Conservation (phyloP, 768 basidiomycete species). For the Leucogyrophana mollusca region DNA sequence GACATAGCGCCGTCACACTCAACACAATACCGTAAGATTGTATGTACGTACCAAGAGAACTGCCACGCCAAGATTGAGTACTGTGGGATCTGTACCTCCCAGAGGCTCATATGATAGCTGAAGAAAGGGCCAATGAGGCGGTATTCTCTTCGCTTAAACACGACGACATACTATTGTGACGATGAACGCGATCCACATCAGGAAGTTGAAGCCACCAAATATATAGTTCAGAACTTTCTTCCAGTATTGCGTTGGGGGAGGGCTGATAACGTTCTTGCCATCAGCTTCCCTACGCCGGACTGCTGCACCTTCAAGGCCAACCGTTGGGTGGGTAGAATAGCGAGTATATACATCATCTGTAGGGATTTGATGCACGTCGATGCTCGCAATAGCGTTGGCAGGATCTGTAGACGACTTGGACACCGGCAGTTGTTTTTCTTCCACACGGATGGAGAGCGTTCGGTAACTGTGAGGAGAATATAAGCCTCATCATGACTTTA, state of each 20-base stretch:
- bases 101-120: slow-evolving; percentile 54
- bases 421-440: slow-evolving; percentile 20
- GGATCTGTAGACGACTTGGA: slow-evolving; percentile 27
- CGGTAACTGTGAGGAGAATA: slow-evolving; percentile 30
- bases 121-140: slow-evolving; percentile 11
- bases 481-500: not conserved
- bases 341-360: slow-evolving; percentile 42
- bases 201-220: slow-evolving; percentile 57
- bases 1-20: not conserved
- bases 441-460: slow-evolving; percentile 45
- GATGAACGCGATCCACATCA: slow-evolving; percentile 56
- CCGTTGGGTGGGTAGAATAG: slow-evolving; percentile 39
- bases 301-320: slow-evolving; percentile 48
- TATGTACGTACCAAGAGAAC: slow-evolving; percentile 42
- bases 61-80: slow-evolving; percentile 51
- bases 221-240: slow-evolving; percentile 52
- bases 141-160: too few species aligned
- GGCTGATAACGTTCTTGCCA: slow-evolving; percentile 49
- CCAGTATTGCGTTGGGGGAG: slow-evolving; percentile 46
- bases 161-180: slow-evolving; percentile 37
- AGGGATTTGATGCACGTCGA: slow-evolving; percentile 48
- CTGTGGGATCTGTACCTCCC: slow-evolving; percentile 37
- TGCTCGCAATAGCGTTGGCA: slow-evolving; percentile 37
- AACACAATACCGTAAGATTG: slow-evolving; percentile 8
- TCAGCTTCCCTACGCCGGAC: slow-evolving; percentile 37